A percentile compares a stretch with the other conserved stretches of the same genome.
phyloP scores from a whole-genome alignment of 2,329 filamentous ascomycete genomes.

The Fonsecaea multimorphosa region DNA sequence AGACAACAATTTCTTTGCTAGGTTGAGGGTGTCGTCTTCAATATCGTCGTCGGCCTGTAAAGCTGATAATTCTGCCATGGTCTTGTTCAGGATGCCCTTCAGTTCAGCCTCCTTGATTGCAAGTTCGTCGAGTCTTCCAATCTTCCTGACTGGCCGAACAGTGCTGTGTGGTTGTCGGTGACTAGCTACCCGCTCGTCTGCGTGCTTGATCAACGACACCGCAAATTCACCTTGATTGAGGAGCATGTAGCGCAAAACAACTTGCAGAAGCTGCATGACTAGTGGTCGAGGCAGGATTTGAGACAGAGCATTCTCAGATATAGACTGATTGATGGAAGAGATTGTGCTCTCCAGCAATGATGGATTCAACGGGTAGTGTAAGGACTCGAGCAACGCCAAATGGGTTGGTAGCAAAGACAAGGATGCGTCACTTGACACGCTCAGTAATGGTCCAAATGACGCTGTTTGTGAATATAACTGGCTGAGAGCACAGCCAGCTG shows the following conservation, averaged over 20 bases:
- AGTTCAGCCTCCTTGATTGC: constrained; percentile 87
- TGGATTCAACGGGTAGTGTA: constrained; percentile 76
- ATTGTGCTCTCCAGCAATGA: constrained; percentile 74
- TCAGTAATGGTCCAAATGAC: constrained; percentile 42
- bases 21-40: constrained; percentile 75
- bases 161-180: constrained; percentile 66
- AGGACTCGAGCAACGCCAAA: constrained; percentile 43
- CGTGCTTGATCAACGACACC: constrained; percentile 81
- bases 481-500: constrained; percentile 87
- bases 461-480: constrained; percentile 66
- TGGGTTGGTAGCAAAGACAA: constrained; percentile 42
- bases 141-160: constrained; percentile 32
- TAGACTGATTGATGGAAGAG: constrained; percentile 74
- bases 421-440: constrained; percentile 35
- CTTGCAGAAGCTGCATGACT: constrained; percentile 75
- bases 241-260: constrained; percentile 86
- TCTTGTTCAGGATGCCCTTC: constrained; percentile 73
- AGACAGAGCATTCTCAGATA: constrained; percentile 84
- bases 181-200: constrained; percentile 77
- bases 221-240: constrained; percentile 90
- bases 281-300: constrained; percentile 77
- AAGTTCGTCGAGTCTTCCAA: constrained; percentile 60
- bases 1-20: constrained; percentile 77
- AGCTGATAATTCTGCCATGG: constrained; percentile 80
- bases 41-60: constrained; percentile 78